phyloP scores from a whole-genome alignment of 2,329 filamentous ascomycete genomes.

The Ciborinia camelliae region DNA sequence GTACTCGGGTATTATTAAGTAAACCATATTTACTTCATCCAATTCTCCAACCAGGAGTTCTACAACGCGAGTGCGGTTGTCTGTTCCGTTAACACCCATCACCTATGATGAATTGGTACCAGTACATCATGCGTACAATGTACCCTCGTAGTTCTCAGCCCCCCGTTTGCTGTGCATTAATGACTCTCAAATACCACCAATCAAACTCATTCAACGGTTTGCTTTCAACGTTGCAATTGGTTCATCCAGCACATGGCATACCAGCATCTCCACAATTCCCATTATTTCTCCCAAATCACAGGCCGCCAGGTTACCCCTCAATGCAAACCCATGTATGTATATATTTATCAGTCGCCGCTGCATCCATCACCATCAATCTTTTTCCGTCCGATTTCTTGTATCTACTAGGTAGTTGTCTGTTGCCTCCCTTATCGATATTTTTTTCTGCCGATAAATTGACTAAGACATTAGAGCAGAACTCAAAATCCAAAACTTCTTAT shows the following conservation, averaged over 20 bases:
- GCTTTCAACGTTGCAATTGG: constrained; percentile 7
- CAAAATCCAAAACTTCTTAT: neutral
- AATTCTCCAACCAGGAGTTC: neutral
- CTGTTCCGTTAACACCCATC: constrained; percentile 6
- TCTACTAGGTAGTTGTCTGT: neutral
- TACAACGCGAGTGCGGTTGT: neutral
- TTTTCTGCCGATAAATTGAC: neutral
- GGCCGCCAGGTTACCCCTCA: constrained; percentile 19
- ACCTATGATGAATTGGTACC: neutral
- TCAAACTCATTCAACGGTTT: neutral
- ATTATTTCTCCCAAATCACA: constrained; percentile 17
- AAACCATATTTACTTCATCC: neutral
- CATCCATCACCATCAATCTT: constrained; percentile 6
- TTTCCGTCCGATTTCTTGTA: neutral
- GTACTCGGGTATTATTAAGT: neutral
- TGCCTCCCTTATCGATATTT: neutral
- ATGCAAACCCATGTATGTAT: constrained; percentile 5
- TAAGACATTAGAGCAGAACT: neutral
- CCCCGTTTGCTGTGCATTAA: neutral
- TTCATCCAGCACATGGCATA: constrained; percentile 10
- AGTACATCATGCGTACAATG: constrained; percentile 13
- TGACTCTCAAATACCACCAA: constrained; percentile 6
- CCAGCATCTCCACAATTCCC: constrained; percentile 11
- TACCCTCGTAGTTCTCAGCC: constrained; percentile 9
- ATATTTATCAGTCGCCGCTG: constrained; percentile 12